phyloP scores from a whole-genome alignment of 257 asterid species.

The Solanum chmielewskii region DNA sequence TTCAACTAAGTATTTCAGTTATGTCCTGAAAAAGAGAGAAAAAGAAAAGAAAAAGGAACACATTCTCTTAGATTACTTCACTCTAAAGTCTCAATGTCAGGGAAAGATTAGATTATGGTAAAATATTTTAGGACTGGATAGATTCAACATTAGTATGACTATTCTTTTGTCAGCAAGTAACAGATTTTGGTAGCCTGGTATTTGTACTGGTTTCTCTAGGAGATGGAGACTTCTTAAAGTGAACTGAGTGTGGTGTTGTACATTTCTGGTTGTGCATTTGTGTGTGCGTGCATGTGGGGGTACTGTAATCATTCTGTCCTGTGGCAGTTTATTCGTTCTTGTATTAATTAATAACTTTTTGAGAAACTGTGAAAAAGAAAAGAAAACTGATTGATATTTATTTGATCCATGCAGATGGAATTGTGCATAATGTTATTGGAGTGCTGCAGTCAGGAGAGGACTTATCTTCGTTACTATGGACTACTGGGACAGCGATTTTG shows the following conservation, averaged over 20 bases:
- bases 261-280: background rate
- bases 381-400: background rate
- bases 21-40: background rate
- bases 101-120: background rate
- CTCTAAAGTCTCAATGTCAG: background rate
- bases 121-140: background rate
- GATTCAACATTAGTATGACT: background rate
- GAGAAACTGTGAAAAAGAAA: background rate
- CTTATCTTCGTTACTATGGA: slow-evolving; percentile 85
- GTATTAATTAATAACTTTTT: background rate
- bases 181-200: background rate
- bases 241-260: background rate
- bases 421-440: slow-evolving; percentile 83
- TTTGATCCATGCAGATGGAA: slow-evolving; percentile 54
- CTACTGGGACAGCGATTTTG: slow-evolving; percentile 89
- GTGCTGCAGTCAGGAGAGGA: slow-evolving; percentile 99
- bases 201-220: background rate
- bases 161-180: background rate
- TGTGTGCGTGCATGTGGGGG: background rate
- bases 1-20: background rate
- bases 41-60: background rate
- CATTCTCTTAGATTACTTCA: background rate
- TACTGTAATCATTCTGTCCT: background rate
- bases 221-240: background rate
- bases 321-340: background rate